These are phyloP conservation scores for Simplicillium aogashimaense DNA, from an alignment of 2,329 filamentous ascomycete genomes.

Conservation along the genomic window DNA sequence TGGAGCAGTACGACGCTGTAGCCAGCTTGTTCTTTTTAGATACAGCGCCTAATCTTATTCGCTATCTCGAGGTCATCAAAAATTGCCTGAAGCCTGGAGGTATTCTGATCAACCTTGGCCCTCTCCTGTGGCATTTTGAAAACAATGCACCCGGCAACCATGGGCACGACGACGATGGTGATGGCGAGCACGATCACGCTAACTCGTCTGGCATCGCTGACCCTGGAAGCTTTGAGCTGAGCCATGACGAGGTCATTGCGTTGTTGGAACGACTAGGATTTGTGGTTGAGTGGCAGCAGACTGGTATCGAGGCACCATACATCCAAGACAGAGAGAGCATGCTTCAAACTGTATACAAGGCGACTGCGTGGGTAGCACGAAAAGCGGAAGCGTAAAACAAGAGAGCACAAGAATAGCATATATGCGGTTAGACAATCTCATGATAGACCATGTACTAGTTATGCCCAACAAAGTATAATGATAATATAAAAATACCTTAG, in stretches of 20 bases:
- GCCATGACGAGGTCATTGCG: conserved; percentile 75
- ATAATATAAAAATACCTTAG: no score
- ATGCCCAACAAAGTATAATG: no score
- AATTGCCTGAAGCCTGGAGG: conserved; percentile 71
- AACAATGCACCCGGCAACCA: conserved; percentile 54
- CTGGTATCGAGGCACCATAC: conserved; percentile 63
- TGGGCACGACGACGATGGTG: conserved; percentile 39
- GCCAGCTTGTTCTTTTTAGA: conserved; percentile 94
- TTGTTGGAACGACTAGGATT: conserved; percentile 73
- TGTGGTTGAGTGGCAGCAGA: conserved; percentile 52
- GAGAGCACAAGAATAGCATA: no score
- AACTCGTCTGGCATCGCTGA: conserved; percentile 66
- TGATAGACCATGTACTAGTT: no score
- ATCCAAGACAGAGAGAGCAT: conserved; percentile 80
- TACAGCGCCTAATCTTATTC: conserved; percentile 85
- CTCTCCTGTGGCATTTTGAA: conserved; percentile 92
- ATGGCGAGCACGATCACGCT: conserved; percentile 37
- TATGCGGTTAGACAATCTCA: no score
- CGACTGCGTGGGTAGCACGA: conserved; percentile 76
- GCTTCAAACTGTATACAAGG: conserved; percentile 72
- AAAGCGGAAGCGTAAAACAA: conserved; percentile 37
- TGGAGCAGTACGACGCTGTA: conserved; percentile 65
- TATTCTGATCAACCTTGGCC: conserved; percentile 81
- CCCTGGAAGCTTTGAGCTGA: conserved; percentile 82
- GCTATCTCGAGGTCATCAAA: conserved; percentile 76